phyloP scores from a whole-genome alignment of 1,284 basidiomycete genomes.

The Trametes hirsuta region DNA sequence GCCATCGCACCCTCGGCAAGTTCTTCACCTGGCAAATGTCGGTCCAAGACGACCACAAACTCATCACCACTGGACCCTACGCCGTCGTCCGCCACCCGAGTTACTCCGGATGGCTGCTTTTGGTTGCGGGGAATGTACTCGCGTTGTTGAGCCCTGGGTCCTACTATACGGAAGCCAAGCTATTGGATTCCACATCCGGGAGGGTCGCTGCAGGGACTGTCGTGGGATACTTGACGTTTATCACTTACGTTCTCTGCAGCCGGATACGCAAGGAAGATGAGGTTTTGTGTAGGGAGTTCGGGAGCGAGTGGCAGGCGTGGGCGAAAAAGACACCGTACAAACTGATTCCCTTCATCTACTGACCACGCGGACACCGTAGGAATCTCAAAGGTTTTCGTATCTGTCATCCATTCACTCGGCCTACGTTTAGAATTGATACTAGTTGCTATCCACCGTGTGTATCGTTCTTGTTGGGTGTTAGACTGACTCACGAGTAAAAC shows the following conservation, averaged over 20 bases:
- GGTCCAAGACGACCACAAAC: slow-evolving; percentile 15
- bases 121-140: neutral
- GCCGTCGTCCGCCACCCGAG: slow-evolving; percentile 20
- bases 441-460: too few species aligned
- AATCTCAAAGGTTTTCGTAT: neutral
- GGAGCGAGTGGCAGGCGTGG: slow-evolving; percentile 22
- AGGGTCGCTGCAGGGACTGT: neutral
- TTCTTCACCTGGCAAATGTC: slow-evolving; percentile 20
- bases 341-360: slow-evolving; percentile 15
- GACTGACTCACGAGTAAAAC: too few species aligned
- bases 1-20: slow-evolving; percentile 15
- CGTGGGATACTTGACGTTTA: slow-evolving; percentile 1
- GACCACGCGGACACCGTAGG: neutral
- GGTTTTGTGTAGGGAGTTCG: slow-evolving; percentile 23
- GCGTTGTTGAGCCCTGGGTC: slow-evolving; percentile 3
- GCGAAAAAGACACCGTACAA: slow-evolving; percentile 22
- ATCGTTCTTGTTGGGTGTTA: too few species aligned
- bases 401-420: too few species aligned
- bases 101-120: slow-evolving; percentile 8
- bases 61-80: slow-evolving; percentile 20
- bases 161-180: neutral
- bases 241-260: neutral
- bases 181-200: neutral
- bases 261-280: slow-evolving; percentile 5
- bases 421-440: too few species aligned